Evolutionary conservation across 179 eudicot species (phyloP), one percentile per base, ranked within the genome.

Genomic region (Spergularia azorica): DNA sequence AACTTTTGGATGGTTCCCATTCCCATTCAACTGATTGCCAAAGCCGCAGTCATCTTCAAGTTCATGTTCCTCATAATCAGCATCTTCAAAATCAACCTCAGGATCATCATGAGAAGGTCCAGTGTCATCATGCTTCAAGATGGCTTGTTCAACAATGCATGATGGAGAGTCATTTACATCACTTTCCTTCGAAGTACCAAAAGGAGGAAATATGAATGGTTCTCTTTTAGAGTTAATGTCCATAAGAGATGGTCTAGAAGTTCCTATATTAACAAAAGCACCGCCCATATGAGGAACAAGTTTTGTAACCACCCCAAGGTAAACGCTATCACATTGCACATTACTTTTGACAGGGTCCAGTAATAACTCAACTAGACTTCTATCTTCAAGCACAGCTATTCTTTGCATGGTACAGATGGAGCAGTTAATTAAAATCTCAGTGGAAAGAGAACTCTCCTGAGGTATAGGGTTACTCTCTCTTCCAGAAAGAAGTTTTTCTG

Each of bases 221-320:
- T 91, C 85, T 73, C 85, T 86, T 39, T 79, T 73, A 76, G 83
- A 77, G 79, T 79, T 89, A 77, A 93, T 90, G 81, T 87, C 91
- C 97, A 95, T 90, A 71, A 95, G 87, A 71, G 90, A 90, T 61
- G 90, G 89, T 84, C 90, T 89, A 60, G 90, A 66, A 76, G 84
- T 83, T 59, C 97, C 97, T 77, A 95, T 93, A 82, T 93, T 87
- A 76, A 95, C 97, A 88, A 95, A 93, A 80, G 99, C 99, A 80
- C 97, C 97, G 56, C 99, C 95, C 97, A 94, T 94, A 79, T 91
- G 95, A 79, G 98, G 98, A 81, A 84, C 97, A 76, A 91, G 89
- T 76, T 89, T 88, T 41, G 90, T 84, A 55, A 95, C 85, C 50
- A 85, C 90, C 76, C 97, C 98, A 64, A 95, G 86, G 78, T 95